These are phyloP conservation scores for Ceriops tagal DNA, from an alignment of 345 rosid species.

Conservation along the genomic window DNA sequence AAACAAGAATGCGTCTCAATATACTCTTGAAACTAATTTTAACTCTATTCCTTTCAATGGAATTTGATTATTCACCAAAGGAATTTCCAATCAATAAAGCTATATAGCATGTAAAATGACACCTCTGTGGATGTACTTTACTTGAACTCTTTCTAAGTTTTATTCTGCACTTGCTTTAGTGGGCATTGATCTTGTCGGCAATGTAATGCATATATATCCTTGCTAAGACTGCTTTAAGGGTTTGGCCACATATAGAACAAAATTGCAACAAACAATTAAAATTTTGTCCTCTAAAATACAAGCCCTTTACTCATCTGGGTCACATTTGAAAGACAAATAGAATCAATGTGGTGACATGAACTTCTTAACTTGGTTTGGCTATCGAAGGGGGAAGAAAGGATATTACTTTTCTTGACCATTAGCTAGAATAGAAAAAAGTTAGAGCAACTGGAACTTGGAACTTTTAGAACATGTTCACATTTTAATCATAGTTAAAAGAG, in stretches of 20 bases:
- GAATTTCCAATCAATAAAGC: neutral
- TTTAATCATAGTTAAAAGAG: neutral
- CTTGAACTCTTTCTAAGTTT: neutral
- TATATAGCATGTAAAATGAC: neutral
- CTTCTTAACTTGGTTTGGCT: slow-evolving; percentile 1
- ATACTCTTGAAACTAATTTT: neutral
- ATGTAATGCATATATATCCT: neutral
- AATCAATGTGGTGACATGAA: neutral
- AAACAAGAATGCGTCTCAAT: neutral
- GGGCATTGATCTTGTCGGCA: neutral
- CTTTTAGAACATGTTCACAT: neutral
- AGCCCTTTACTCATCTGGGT: neutral
- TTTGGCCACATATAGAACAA: neutral
- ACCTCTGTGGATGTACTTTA: neutral
- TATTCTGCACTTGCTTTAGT: neutral
- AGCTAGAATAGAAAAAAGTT: slow-evolving; percentile 5
- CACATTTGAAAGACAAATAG: neutral
- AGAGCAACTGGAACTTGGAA: neutral
- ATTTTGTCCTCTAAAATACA: neutral
- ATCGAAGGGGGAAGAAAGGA: neutral
- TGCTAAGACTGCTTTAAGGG: slow-evolving; percentile 9
- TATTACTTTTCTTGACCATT: slow-evolving; percentile 4
- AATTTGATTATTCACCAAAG: too few relatives aligned
- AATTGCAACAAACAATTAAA: neutral
- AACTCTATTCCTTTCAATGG: neutral